Conservation (phyloP, 257 asterid genomes). For the Galeopsis tetrahit region DNA sequence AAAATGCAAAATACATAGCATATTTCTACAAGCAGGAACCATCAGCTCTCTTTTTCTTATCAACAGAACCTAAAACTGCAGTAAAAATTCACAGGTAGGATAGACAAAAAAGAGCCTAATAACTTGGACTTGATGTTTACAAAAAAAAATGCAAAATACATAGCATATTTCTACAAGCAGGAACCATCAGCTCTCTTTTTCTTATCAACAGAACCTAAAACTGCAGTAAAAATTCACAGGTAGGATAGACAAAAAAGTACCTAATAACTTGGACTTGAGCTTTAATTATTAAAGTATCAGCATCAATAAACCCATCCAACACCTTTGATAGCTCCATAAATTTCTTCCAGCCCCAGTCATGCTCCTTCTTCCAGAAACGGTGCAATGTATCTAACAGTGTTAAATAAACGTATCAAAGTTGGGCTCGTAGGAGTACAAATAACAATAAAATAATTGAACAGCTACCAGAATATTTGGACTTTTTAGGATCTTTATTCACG, state of each 20-base stretch:
- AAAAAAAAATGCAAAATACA: neutral
- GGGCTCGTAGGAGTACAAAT: neutral
- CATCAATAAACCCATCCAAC: slow-evolving; percentile 82
- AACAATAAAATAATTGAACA: slow-evolving; percentile 10
- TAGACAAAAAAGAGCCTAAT: slow-evolving; percentile 14
- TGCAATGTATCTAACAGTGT: slow-evolving; percentile 79
- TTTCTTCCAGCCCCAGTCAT: slow-evolving; percentile 99
- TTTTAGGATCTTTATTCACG: slow-evolving; percentile 92
- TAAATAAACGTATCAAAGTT: slow-evolving; percentile 18
- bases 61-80: slow-evolving; percentile 1
- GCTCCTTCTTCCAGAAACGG: slow-evolving; percentile 95
- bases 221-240: neutral
- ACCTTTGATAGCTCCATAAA: slow-evolving; percentile 96
- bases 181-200: neutral
- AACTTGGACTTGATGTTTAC: no score
- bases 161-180: neutral
- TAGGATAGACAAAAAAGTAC: slow-evolving; percentile 38
- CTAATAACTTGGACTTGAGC: slow-evolving; percentile 98
- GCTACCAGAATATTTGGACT: slow-evolving; percentile 90
- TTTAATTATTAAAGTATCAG: slow-evolving; percentile 82
- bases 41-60: neutral
- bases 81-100: neutral
- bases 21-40: slow-evolving; percentile 4
- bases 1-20: neutral
- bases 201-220: slow-evolving; percentile 3